A percentile compares a stretch with the other conserved stretches of the same genome.
Conservation (phyloP, 179 eudicot species). For the Monotropa hypopitys region DNA sequence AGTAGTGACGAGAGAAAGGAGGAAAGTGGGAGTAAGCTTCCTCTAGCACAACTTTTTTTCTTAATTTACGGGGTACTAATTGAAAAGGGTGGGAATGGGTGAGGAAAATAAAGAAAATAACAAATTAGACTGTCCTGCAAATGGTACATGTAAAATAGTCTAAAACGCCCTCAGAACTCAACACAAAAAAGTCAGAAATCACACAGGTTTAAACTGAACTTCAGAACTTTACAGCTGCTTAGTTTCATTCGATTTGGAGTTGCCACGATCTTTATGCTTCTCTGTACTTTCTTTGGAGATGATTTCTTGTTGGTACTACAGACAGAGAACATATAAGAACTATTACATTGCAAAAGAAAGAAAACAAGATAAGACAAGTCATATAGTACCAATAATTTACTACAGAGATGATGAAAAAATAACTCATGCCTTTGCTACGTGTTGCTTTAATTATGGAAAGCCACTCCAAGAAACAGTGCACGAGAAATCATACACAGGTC, state of each 20-base stretch:
- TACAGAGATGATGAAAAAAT: background rate
- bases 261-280: constrained; percentile 12
- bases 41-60: no score
- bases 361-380: background rate
- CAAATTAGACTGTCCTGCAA: no score
- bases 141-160: no score
- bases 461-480: background rate
- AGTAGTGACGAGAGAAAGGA: no score
- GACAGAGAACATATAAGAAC: background rate
- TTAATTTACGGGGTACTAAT: no score
- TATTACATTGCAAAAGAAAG: background rate
- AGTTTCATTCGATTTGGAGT: constrained; percentile 3
- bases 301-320: constrained; percentile 11
- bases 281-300: constrained; percentile 11
- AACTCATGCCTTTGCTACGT: background rate
- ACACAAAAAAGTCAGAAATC: no score
- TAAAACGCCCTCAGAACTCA: no score
- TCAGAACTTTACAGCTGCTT: constrained; percentile 9
- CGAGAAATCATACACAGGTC: background rate
- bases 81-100: no score
- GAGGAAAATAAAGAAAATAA: no score
- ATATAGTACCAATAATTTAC: background rate
- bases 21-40: no score
- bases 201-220: no score
- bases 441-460: background rate